phyloP scores from a whole-genome alignment of 768 basidiomycete species.

The Tylopilus felleus region DNA sequence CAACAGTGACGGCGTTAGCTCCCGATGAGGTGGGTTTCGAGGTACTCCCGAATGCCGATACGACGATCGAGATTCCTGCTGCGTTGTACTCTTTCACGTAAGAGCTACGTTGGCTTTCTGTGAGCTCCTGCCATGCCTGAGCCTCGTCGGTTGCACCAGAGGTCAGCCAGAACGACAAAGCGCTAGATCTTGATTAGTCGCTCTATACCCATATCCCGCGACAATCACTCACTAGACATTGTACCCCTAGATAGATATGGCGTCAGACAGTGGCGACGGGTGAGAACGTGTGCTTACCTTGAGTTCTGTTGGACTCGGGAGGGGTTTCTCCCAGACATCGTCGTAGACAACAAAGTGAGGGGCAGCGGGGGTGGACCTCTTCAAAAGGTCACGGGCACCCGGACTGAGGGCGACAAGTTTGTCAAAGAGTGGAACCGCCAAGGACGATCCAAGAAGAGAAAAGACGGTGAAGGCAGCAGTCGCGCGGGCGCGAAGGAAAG shows the following conservation, averaged over 20 bases:
- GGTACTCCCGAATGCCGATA: conserved; percentile 46
- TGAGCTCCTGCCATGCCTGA: conserved; percentile 39
- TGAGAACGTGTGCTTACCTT: conserved; percentile 27
- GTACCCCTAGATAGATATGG: conserved; percentile 22
- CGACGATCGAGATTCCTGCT: conserved; percentile 54
- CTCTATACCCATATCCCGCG: neutral
- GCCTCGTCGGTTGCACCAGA: conserved; percentile 44
- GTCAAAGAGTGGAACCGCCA: conserved; percentile 14
- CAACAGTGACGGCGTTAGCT: conserved; percentile 35
- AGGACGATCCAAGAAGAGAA: conserved; percentile 7
- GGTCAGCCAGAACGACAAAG: conserved; percentile 40
- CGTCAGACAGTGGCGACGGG: neutral
- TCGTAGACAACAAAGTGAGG: conserved; percentile 47
- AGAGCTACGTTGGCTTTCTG: conserved; percentile 33
- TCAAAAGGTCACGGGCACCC: conserved; percentile 15
- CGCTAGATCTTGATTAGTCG: conserved; percentile 16
- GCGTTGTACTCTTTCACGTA: conserved; percentile 47
- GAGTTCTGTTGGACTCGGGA: conserved; percentile 42
- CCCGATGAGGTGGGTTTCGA: conserved; percentile 39
- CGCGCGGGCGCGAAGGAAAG: neutral
- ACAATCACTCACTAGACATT: conserved; percentile 31
- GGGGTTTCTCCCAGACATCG: conserved; percentile 40
- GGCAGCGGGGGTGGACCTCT: conserved; percentile 33
- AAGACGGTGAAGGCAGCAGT: neutral
- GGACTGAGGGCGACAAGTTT: conserved; percentile 18